These are phyloP conservation scores for Lachancea fermentati DNA, from an alignment of 805 yeast genomes.

Conservation along the genomic window DNA sequence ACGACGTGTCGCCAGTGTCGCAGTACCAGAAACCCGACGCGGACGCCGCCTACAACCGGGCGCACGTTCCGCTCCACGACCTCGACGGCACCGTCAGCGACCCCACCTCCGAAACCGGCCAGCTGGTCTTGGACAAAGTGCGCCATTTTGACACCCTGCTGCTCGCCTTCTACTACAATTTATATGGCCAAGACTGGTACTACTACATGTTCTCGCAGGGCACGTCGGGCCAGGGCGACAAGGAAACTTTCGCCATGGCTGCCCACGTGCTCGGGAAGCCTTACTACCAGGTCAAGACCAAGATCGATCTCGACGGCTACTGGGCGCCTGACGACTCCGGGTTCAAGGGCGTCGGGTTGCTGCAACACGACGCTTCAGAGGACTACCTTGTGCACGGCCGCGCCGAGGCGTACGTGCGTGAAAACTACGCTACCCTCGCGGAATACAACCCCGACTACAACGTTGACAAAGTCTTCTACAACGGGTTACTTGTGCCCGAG, in stretches of 20 bases:
- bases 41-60: slow-evolving; percentile 1
- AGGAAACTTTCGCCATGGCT: slow-evolving; percentile 69
- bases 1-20: slow-evolving; percentile 17
- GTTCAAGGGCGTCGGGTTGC: slow-evolving; percentile 39
- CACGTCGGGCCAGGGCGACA: slow-evolving; percentile 74
- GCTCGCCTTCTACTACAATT: slow-evolving; percentile 58
- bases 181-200: slow-evolving; percentile 59
- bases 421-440: slow-evolving; percentile 8
- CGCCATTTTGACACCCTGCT: slow-evolving; percentile 53
- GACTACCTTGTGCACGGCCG: slow-evolving; percentile 36
- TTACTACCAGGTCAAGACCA: slow-evolving; percentile 46
- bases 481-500: slow-evolving; percentile 11
- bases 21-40: slow-evolving; percentile 4
- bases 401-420: slow-evolving; percentile 1
- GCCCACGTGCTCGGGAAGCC: slow-evolving; percentile 46
- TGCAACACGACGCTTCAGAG: slow-evolving; percentile 40
- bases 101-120: slow-evolving; percentile 67
- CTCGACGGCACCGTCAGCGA: slow-evolving; percentile 60
- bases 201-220: slow-evolving; percentile 68
- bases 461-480: slow-evolving; percentile 12
- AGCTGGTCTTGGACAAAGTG: slow-evolving; percentile 54
- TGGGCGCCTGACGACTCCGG: slow-evolving; percentile 9
- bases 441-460: slow-evolving; percentile 15
- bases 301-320: slow-evolving; percentile 35
- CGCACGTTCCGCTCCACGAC: slow-evolving; percentile 47